phyloP scores from a whole-genome alignment of 2,329 filamentous ascomycete species.

The Cercospora citrullina region DNA sequence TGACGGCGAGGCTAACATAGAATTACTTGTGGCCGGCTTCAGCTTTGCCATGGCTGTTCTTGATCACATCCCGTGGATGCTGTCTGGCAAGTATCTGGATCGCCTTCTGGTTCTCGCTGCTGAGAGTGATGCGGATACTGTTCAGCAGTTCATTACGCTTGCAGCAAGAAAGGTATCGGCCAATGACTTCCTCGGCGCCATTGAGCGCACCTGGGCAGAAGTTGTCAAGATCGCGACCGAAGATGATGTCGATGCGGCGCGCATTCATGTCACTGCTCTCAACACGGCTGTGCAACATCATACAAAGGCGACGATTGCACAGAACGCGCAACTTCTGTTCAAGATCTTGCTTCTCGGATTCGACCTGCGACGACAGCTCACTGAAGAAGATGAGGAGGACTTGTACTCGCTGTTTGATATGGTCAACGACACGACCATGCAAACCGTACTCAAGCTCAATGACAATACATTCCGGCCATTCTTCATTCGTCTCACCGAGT shows the following conservation, averaged over 20 bases:
- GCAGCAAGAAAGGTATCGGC: conserved; percentile 76
- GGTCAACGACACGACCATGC: conserved; percentile 71
- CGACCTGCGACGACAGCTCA: conserved; percentile 63
- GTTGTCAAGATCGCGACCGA: conserved; percentile 55
- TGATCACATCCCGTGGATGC: conserved; percentile 84
- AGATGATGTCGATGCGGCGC: conserved; percentile 39
- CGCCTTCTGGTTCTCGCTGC: conserved; percentile 71
- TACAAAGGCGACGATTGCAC: conserved; percentile 74
- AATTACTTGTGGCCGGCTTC: conserved; percentile 48
- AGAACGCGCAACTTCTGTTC: conserved; percentile 70
- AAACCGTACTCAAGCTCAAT: conserved; percentile 96
- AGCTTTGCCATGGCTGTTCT: conserved; percentile 76
- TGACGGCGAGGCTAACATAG: conserved; percentile 43
- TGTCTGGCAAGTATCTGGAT: conserved; percentile 73
- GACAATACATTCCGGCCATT: conserved; percentile 90
- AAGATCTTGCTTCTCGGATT: conserved; percentile 58
- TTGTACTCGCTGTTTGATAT: conserved; percentile 57
- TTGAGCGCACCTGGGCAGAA: conserved; percentile 70
- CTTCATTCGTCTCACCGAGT: conserved; percentile 83
- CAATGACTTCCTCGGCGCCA: conserved; percentile 70
- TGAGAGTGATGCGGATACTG: conserved; percentile 51
- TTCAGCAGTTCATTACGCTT: conserved; percentile 64
- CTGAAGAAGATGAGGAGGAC: conserved; percentile 48
- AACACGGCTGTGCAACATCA: conserved; percentile 73
- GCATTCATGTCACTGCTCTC: conserved; percentile 51